Base-by-base conservation (phyloP, 2,329 filamentous ascomycete genomes). In the Xylariaceae sp. region DNA sequence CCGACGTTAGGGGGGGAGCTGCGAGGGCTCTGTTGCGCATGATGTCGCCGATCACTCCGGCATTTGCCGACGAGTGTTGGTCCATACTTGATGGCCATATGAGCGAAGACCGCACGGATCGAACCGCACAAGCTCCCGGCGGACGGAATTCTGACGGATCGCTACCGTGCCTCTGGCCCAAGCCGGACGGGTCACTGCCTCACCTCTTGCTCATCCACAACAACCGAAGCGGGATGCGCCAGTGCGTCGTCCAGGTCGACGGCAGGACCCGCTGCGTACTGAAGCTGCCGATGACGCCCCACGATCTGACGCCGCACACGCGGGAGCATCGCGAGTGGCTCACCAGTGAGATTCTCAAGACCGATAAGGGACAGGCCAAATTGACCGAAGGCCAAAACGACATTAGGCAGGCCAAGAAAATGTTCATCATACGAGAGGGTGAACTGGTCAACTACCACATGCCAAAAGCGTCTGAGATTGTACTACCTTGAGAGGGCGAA, bases 21-120 rank as follows among this genome's bases (percentile, higher is more conserved):
- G 57, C 67, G 1, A 65, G 67, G 1, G 61, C 67, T 3, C 69
- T 93, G 7, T 55, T 90, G 25, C 75, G 76, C 31, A 75, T 94
- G 63, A 65, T 89, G 46, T 83, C 85, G 1, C 88, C 88, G 4
- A 77, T 94, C 33, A 76, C 83, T 0, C 88, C 88, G 0, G 84
- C 83, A 0, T 77, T 92, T 38, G 72, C 85, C 1, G 86, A 90
- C 46, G 85, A 94, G 60, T 84, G 78, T 56, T 93, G 84, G 84
- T 67, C 72, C 40, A 49, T 72, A 2, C 65, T 89, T 3, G n/a
- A n/a, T n/a, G n/a, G n/a, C n/a, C n/a, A n/a, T n/a, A n/a, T n/a
- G n/a, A n/a, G n/a, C n/a, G n/a, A n/a, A n/a, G n/a, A n/a, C n/a
- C n/a, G n/a, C n/a, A n/a, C n/a, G n/a, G n/a, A n/a, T n/a, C n/a